Conservation (phyloP, 768 basidiomycete genomes). For the Pisolithus sp. region DNA sequence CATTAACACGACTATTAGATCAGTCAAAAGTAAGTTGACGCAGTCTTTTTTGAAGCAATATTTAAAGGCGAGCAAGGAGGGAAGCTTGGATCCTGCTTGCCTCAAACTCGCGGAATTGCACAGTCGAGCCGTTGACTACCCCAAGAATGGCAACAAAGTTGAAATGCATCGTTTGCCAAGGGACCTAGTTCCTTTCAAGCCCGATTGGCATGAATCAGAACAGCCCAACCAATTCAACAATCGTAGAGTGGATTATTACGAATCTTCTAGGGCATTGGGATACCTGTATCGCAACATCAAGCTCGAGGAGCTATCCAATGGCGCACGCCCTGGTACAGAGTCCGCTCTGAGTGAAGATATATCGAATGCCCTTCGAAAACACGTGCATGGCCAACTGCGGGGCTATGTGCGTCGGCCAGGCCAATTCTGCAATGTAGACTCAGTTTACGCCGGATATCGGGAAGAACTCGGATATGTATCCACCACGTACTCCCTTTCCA, state of each 20-base stretch:
- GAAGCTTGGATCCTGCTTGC: constrained; percentile 56
- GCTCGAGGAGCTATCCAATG: constrained; percentile 31
- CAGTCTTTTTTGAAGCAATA: neutral
- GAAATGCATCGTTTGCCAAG: constrained; percentile 48
- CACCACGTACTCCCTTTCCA: constrained; percentile 58
- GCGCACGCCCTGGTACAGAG: constrained; percentile 8
- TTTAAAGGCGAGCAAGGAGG: constrained; percentile 36
- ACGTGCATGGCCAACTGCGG: constrained; percentile 18
- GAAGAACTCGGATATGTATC: constrained; percentile 69
- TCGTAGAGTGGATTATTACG: constrained; percentile 61
- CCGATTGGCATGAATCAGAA: constrained; percentile 72
- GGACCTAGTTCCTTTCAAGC: constrained; percentile 58
- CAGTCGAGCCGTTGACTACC: constrained; percentile 69
- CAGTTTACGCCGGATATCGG: constrained; percentile 46
- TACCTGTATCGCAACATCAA: constrained; percentile 59
- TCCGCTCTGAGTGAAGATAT: constrained; percentile 29
- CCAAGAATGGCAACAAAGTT: constrained; percentile 69
- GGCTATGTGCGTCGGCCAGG: neutral
- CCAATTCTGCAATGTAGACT: constrained; percentile 12
- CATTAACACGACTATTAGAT: constrained; percentile 34
- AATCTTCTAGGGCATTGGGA: constrained; percentile 65
- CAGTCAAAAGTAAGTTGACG: constrained; percentile 52
- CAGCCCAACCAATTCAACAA: constrained; percentile 33
- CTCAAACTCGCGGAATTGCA: constrained; percentile 51
- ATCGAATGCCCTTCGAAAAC: constrained; percentile 11